Evolutionary conservation across 768 basidiomycete genomes (phyloP), one percentile per base, ranked within the genome.

Genomic region (Termitomyces titanicus): DNA sequence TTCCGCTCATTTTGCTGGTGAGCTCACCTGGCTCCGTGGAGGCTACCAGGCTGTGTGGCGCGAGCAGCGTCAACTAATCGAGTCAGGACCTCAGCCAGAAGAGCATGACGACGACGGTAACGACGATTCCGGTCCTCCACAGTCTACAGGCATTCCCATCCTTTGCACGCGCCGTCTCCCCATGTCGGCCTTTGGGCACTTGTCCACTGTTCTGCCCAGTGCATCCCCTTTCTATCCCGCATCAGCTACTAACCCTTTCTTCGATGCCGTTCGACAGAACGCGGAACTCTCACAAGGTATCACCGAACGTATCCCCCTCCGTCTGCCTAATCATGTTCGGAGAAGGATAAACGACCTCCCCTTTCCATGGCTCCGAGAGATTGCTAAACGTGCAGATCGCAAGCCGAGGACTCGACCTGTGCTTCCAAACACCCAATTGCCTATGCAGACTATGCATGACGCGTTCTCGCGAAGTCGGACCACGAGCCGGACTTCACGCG

Each of bases 181-280:
- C 17, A 79, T 78, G 67, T 72, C 79, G 13, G 88, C 88, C 0
- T 89, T 89, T 66, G 80, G 80, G 8, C 67, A 78, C 44, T 73
- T 78, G n/a, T 74, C 74, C n/a, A 76, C 75, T 37, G 70, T 71
- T 65, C 56, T 63, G 31, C 42, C 64, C 25, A 46, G 43, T n/a
- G 58, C 62, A 45, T 57, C 60, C 55, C 60, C 31, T 22, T 29
- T 33, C 24, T 54, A 68, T 29, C 69, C 72, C 10, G 68, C 86
- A 8, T 5, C 25, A 5, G 84, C 78, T 61, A n/a, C 34, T 1
- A 98, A 96, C 67, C 96, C 96, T 10, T 98, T 98, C 74, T 98
- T 92, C 62, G 95, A 98, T 70, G 88, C 89, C 63, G 90, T 98
- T 63, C 85, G 90, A 37, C 91, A 94, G 71, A 92, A 93, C 62